A percentile compares a stretch with the other conserved stretches of the same genome.
Conservation (phyloP, 805 yeast genomes). For the Candida ulmi region DNA sequence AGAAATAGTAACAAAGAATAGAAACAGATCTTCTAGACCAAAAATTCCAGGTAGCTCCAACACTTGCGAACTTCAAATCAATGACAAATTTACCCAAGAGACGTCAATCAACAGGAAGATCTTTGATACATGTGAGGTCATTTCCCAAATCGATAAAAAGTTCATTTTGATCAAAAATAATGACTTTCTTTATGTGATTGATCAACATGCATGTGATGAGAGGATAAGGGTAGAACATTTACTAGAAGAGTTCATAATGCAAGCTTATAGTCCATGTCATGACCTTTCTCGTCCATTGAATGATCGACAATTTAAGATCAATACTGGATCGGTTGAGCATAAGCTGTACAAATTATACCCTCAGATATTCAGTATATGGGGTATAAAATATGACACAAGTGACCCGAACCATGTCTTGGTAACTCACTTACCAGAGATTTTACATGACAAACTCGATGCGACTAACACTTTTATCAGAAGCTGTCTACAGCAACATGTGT, state of each 20-base stretch:
- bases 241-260: constrained; percentile 31
- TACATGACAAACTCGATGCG: constrained; percentile 27
- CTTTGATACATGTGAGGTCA: constrained; percentile 26
- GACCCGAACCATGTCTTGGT: constrained; percentile 17
- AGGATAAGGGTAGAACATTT: constrained; percentile 54
- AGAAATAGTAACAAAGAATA: not conserved
- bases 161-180: constrained; percentile 43
- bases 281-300: constrained; percentile 11
- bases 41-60: not conserved
- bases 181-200: constrained; percentile 41
- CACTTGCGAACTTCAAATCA: too few species aligned
- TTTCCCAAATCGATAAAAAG: constrained; percentile 58
- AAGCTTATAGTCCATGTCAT: constrained; percentile 20
- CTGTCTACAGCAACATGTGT: constrained; percentile 37
- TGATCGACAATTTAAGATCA: constrained; percentile 9
- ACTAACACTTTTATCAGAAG: constrained; percentile 27
- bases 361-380: constrained; percentile 37
- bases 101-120: constrained; percentile 13
- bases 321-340: constrained; percentile 29
- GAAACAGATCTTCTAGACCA: too few species aligned
- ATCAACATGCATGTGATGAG: constrained; percentile 88
- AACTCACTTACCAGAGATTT: constrained; percentile 40
- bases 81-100: too few species aligned
- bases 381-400: constrained; percentile 26
- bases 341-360: constrained; percentile 25